Percentiles rank a stretch among this genome's conserved stretches.
phyloP scores from a whole-genome alignment of 176 grass and related monocot species.

The Oryza meyeriana region DNA sequence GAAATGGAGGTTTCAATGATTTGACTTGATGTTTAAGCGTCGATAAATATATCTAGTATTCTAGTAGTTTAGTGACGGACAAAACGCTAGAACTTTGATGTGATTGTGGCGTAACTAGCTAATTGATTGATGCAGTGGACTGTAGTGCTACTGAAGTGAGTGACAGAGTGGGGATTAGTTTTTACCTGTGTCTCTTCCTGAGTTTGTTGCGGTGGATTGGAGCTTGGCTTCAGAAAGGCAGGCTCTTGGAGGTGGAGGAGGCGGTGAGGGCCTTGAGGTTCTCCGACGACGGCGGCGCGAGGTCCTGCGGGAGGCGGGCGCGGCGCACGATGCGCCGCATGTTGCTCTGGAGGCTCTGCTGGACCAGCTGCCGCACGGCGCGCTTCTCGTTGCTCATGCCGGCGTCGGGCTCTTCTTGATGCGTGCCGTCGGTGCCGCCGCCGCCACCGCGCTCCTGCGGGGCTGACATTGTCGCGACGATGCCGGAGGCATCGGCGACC shows the following conservation, averaged over 20 bases:
- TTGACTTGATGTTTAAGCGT: background rate
- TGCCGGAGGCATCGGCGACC: slow-evolving; percentile 22
- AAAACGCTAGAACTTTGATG: slow-evolving; percentile 28
- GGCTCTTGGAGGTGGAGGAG: slow-evolving; percentile 86
- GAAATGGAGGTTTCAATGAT: slow-evolving; percentile 10
- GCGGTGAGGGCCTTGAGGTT: slow-evolving; percentile 53
- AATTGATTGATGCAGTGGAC: background rate
- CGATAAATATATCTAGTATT: background rate
- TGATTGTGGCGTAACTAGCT: background rate
- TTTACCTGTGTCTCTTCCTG: slow-evolving; percentile 17
- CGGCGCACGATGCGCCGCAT: slow-evolving; percentile 78
- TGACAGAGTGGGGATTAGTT: background rate
- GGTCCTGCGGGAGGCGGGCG: slow-evolving; percentile 69
- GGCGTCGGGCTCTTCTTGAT: background rate
- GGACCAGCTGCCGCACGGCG: slow-evolving; percentile 83
- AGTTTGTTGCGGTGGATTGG: background rate
- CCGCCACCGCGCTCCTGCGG: slow-evolving; percentile 42
- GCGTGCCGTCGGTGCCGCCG: background rate
- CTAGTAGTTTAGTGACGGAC: background rate
- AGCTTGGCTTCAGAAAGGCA: slow-evolving; percentile 61
- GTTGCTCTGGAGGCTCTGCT: slow-evolving; percentile 94
- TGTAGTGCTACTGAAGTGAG: background rate
- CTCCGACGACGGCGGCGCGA: slow-evolving; percentile 49
- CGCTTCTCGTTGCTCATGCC: slow-evolving; percentile 77
- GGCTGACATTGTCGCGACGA: slow-evolving; percentile 61